Evolutionary conservation across 495 filamentous ascomycete genomes (phyloP), one percentile per base, ranked within the genome.

Genomic region (Hypoxylon fuscum): DNA sequence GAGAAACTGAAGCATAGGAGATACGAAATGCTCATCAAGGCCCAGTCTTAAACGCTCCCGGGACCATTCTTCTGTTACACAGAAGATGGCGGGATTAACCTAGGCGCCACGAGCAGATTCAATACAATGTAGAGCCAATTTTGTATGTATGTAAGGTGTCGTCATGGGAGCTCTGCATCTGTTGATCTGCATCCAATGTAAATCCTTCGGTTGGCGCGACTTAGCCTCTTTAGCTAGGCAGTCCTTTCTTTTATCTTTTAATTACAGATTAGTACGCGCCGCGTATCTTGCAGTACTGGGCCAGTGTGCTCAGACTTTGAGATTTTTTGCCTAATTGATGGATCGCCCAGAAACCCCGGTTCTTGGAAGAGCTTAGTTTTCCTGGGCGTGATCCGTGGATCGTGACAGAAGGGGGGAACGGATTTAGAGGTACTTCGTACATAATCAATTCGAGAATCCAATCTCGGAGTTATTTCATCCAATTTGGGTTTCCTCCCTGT

Each of bases 351-450:
- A 17, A 21, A 53, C 56, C 62, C 62, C 62, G 56, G 42, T 53
- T 61, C 52, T 61, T 47, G 55, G 50, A 55, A 59, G 56, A 57
- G 62, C 62, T 60, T 66, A 52, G 44, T 52, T 60, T 54, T 45
- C 50, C 23, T 41, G 21, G 31, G 54, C 27, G 29, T 44, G 43
- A 41, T 20, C 27, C n/a, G 20, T 38, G 40, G 48, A 46, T 22
- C 48, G 11, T 35, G 12, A 20, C 21, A 14, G 18, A 45, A 62
- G 51, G 31, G 27, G 55, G 45, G 37, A 35, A 34, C 44, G 21
- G 45, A 62, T 49, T 45, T 55, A 29, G 27, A n/a, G n/a, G 27
- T 29, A 42, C n/a, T n/a, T n/a, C n/a, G n/a, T n/a, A n/a, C n/a
- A 55, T 46, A 2, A 40, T 18, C 55, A 62, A 52, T 23, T 46